phyloP scores from a whole-genome alignment of 208 protist species.

The Paratrypanosoma confusum region DNA sequence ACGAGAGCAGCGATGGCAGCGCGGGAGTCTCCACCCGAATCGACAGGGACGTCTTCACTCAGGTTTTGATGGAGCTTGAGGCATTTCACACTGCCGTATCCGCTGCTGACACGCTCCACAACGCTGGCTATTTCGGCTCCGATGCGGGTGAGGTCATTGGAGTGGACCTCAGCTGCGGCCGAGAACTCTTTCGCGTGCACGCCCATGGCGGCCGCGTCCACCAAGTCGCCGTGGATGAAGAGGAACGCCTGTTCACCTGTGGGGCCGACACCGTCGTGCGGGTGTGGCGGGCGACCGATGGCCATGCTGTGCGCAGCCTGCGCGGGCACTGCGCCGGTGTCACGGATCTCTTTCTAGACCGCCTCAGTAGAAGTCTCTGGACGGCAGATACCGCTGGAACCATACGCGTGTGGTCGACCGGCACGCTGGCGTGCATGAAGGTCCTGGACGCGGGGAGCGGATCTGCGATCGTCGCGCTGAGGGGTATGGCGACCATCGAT shows the following conservation, averaged over 20 bases:
- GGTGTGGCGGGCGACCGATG: slow-evolving; percentile 7
- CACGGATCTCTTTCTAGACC: slow-evolving; percentile 3
- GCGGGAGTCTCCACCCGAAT: too few species aligned
- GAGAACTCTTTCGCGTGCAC: too few species aligned
- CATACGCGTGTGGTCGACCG: slow-evolving; percentile 8
- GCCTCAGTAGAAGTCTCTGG: slow-evolving; percentile 3
- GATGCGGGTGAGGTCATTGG: slow-evolving; percentile 3
- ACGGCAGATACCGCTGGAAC: slow-evolving; percentile 6
- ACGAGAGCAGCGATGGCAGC: too few species aligned
- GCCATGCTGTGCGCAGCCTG: background rate
- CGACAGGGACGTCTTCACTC: too few species aligned
- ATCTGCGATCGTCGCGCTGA: slow-evolving; percentile 3
- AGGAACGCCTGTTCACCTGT: slow-evolving; percentile 11
- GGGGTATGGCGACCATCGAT: slow-evolving; percentile 4
- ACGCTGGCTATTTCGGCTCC: slow-evolving; percentile 2
- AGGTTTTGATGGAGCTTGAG: too few species aligned
- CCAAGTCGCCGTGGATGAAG: too few species aligned
- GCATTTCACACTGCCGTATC: too few species aligned
- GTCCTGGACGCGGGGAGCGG: slow-evolving; percentile 1
- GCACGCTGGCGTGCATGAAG: background rate
- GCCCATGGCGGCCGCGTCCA: too few species aligned
- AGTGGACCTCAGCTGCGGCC: too few species aligned
- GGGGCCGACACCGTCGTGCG: slow-evolving; percentile 1
- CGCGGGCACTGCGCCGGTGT: slow-evolving; percentile 1
- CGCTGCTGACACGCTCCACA: slow-evolving; percentile 5